A percentile compares a stretch with the other conserved stretches of the same genome.
Evolutionary conservation across 176 grass and related monocot species (phyloP).

Genomic region (Cenchrus purpureus): DNA sequence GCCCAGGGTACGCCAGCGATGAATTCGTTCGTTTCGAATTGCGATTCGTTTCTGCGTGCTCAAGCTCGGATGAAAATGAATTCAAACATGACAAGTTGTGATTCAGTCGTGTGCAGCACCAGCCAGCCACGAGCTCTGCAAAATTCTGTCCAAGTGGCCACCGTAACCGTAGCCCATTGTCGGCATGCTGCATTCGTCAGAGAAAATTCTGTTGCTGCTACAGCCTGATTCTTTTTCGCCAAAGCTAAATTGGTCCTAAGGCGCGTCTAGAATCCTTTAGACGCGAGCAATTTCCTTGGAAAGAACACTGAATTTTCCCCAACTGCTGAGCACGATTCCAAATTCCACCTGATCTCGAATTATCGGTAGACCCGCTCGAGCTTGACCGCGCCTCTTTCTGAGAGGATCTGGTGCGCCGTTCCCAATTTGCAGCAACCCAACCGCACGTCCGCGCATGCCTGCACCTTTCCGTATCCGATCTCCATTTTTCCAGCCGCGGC

Average conservation of each 20-base stretch:
- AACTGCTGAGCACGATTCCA: no score
- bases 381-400: not conserved
- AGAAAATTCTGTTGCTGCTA: not conserved
- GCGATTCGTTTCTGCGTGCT: no score
- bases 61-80: no score
- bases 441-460: not conserved
- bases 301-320: not conserved
- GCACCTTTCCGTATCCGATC: not conserved
- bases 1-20: no score
- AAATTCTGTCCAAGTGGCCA: no score
- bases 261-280: slow-evolving; percentile 8
- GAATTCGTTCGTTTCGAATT: no score
- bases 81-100: no score
- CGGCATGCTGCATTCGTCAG: not conserved
- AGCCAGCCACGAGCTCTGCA: no score
- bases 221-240: not conserved
- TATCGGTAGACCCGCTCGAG: not conserved
- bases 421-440: not conserved
- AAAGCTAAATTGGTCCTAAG: not conserved
- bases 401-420: not conserved
- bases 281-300: not conserved
- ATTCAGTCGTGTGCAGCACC: no score
- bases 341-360: not conserved
- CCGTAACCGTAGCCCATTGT: no score
- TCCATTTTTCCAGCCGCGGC: slow-evolving; percentile 1